Conservation (phyloP, 306 rosid species). For the Acacia acuminata region DNA sequence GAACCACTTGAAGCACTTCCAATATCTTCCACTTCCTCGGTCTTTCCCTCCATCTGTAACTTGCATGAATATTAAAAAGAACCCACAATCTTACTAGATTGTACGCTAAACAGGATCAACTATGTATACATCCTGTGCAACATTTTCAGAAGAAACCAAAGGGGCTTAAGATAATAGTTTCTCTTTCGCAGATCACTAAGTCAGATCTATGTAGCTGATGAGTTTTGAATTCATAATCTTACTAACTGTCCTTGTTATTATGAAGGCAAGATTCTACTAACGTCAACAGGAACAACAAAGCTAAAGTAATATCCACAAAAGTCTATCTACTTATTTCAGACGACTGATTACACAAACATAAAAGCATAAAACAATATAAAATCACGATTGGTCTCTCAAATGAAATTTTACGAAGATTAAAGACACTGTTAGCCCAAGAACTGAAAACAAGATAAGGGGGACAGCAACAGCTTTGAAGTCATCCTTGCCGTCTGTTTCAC, state of each 20-base stretch:
- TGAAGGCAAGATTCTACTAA: background rate
- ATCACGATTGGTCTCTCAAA: background rate
- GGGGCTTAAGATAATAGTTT: background rate
- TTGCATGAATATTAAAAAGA: slow-evolving; percentile 9
- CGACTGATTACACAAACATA: background rate
- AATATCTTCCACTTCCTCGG: slow-evolving; percentile 58
- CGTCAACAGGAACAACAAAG: slow-evolving; percentile 8
- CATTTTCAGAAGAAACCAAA: background rate
- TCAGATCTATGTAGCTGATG: slow-evolving; percentile 5
- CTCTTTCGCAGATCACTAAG: background rate
- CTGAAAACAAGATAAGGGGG: background rate
- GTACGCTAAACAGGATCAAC: slow-evolving; percentile 1
- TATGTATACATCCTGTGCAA: background rate
- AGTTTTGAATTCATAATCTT: slow-evolving; percentile 16
- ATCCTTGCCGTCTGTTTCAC: background rate
- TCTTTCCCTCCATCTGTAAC: slow-evolving; percentile 63
- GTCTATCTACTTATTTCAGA: background rate
- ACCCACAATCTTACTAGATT: slow-evolving; percentile 19
- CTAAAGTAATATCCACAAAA: background rate
- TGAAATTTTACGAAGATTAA: background rate
- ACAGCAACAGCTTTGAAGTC: background rate
- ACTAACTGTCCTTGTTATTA: background rate
- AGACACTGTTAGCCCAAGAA: background rate
- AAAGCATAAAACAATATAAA: background rate
- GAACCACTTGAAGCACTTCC: slow-evolving; percentile 66